Evolutionary conservation across 441 rosid genomes (phyloP).

Genomic region (Cnidoscolus chayamansa): DNA sequence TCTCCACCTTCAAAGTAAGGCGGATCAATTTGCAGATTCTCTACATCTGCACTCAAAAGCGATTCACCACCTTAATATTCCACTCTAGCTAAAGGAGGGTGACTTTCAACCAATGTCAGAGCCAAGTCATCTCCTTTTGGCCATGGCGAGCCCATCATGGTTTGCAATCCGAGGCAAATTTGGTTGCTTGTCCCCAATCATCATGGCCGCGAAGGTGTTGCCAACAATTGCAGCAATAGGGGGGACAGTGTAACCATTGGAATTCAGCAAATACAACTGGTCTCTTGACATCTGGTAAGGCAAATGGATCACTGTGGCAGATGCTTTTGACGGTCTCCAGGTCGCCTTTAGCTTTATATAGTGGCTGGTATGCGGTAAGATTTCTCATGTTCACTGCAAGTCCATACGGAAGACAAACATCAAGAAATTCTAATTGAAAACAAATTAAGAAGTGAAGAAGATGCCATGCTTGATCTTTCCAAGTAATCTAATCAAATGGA

Average conservation of each 20-base stretch:
- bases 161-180: constrained; percentile 8
- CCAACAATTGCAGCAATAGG: not conserved
- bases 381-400: not conserved
- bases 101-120: not conserved
- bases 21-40: not conserved
- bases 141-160: constrained; percentile 7
- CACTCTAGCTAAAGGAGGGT: not conserved
- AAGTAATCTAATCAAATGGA: too few species aligned
- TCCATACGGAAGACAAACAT: not conserved
- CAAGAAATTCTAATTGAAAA: not conserved
- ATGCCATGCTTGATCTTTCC: not conserved
- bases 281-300: not conserved
- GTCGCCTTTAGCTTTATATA: constrained; percentile 8
- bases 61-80: constrained; percentile 6
- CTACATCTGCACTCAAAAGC: constrained; percentile 7
- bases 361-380: constrained; percentile 3
- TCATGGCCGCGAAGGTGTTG: constrained; percentile 3
- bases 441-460: not conserved
- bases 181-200: not conserved
- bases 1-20: too few species aligned
- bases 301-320: not conserved
- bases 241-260: not conserved
- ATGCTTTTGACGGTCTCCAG: not conserved
- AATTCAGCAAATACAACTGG: not conserved
- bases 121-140: constrained; percentile 11